Evolutionary conservation across 345 rosid species (phyloP), one percentile per base, ranked within the genome.

Genomic region (Populus tremula): DNA sequence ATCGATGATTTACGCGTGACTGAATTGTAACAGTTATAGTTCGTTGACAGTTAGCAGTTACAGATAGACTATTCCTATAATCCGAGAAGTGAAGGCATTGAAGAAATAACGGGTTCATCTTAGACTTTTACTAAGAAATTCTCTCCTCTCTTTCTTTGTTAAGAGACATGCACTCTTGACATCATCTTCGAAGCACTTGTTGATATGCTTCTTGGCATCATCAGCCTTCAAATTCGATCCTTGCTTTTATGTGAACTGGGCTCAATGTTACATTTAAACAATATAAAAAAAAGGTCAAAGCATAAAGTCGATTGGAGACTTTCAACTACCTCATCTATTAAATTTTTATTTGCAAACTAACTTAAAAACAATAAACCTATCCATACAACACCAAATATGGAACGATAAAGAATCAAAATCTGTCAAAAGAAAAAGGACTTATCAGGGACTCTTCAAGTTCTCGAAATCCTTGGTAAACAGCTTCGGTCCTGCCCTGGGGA

Each of bases 381-480:
- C 53, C 77, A 50, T 79, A 74, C 64, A 82, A 64, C 72, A 82
- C 23, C 21, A 47, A 69, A 29, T 38, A 76, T 61, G 41, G 65
- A 63, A 72, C 39, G 49, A 43, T 31, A 64, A 82, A 67, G 79
- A 75, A 82, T 89, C 69, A 80, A 84, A 74, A 86, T 71, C 86
- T 71, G 66, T 86, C 81, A 71, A 81, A 87, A 67, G 96, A 84
- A 81, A 85, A 89, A 59, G 93, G 85, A 77, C 87, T 87, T 73
- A 89, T 82, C 68, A 95, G 88, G 79, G 97, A 93, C 82, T 92
- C 96, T 82, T 96, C 99, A 33, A 96, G 96, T 81, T 92, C 94
- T 79, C 90, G 87, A 62, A 92, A 96, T 62, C 97, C 96, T 81
- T 86, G 77, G 83, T 92, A 93, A 49, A 96, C 97, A 9, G 78